Evolutionary conservation across 495 filamentous ascomycete species (phyloP).

Genomic region (Daldinia bambusicola): DNA sequence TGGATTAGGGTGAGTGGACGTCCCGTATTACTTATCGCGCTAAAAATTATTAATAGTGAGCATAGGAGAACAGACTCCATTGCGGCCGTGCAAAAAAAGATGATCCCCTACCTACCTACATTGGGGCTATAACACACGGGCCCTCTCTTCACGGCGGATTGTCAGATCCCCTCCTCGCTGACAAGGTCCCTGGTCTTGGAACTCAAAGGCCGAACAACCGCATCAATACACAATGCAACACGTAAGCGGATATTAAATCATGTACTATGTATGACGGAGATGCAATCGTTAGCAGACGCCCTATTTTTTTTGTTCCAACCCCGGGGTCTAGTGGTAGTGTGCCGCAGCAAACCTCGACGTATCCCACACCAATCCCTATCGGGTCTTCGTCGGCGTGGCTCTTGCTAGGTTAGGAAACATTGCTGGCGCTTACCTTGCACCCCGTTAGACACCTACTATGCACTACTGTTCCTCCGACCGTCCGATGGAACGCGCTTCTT

Average conservation of each 20-base stretch:
- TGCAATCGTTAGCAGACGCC: constrained; percentile 13
- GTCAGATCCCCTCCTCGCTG: constrained; percentile 31
- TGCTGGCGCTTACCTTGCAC: background rate
- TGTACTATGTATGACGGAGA: background rate
- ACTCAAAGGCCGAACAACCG: background rate
- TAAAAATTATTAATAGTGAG: constrained; percentile 8
- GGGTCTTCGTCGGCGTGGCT: constrained; percentile 42
- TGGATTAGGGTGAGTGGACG: constrained; percentile 35
- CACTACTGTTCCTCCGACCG: background rate
- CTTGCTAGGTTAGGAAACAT: constrained; percentile 7
- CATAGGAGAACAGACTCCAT: background rate
- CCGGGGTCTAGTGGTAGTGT: background rate
- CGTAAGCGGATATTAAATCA: constrained; percentile 27
- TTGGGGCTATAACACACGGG: background rate
- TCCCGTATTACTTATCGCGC: constrained; percentile 11
- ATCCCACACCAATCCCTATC: constrained; percentile 25
- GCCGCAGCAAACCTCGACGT: constrained; percentile 13
- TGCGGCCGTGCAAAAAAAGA: constrained; percentile 16
- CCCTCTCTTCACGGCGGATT: background rate
- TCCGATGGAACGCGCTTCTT: constrained; percentile 10
- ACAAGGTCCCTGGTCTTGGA: constrained; percentile 28
- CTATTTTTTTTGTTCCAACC: background rate
- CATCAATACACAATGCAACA: constrained; percentile 8
- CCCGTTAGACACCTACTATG: no score
- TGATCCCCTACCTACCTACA: background rate